Base-by-base conservation (phyloP, 768 basidiomycete genomes). In the Suillus fuscotomentosus region DNA sequence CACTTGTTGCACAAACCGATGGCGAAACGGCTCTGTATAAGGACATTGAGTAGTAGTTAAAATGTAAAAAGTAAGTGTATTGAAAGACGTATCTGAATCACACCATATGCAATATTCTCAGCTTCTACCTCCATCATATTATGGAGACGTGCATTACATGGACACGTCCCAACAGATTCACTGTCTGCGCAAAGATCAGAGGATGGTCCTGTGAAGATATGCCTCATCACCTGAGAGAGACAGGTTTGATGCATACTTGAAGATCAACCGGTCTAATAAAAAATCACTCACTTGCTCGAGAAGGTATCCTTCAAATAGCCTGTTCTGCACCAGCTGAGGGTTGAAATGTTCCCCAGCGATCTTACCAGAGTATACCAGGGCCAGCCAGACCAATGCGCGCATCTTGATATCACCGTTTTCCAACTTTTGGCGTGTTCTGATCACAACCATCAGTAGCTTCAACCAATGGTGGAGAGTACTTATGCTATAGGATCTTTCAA, bases 391-490 rank as follows among this genome's bases (percentile, higher is more conserved):
- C n/a, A 22, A 22, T 11, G 47, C 3, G 10, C 11, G 3, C 61
- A 67, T 65, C 17, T 48, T 48, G 45, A 67, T 67, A 17, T 60
- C 60, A 3, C 64, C 61, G 20, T 8, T 50, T n/a, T 60, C 6
- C 5, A 67, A 61, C 0, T 50, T 45, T n/a, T 53, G 7, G 3
- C n/a, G 24, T 10, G 64, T 65, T 10, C 67, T 67, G 38, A 27
- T 27, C 24, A 24, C 6, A 17, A 39, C 27, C 11, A 10, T 34
- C 22, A 22, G 27, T 14, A 48, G 10, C n/a, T 48, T 11, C 10
- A 48, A 34, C 55, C 27, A 34, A 14, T 13, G 7, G 39, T 48
- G n/a, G 10, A 11, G 22, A 11, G 55, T n/a, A 34, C 59, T 10
- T 45, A 60, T 20, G 5, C 59, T 11, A 11, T 15, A 27, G 59